phyloP scores from a whole-genome alignment of 345 rosid species.

The Combretum micranthum region DNA sequence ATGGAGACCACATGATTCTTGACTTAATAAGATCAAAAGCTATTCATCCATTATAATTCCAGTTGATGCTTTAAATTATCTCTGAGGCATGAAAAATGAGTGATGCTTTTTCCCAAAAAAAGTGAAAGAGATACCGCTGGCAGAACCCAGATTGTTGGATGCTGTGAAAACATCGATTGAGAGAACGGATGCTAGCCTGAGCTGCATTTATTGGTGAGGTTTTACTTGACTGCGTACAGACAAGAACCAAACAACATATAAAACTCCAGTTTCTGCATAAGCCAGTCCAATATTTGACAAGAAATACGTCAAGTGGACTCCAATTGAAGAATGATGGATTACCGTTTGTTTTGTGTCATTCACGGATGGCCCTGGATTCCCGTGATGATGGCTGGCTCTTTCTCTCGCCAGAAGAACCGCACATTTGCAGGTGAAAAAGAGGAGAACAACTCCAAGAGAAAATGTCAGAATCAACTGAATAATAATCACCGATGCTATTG shows the following conservation, averaged over 20 bases:
- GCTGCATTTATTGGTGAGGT: conserved; percentile 15
- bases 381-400: conserved; percentile 11
- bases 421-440: conserved; percentile 74
- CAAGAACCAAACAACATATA: not conserved
- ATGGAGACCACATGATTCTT: no score
- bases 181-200: conserved; percentile 19
- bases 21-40: no score
- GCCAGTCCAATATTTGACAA: not conserved
- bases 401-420: conserved; percentile 51
- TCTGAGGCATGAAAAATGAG: no score
- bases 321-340: conserved; percentile 8
- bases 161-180: conserved; percentile 15
- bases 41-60: no score
- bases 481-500: conserved; percentile 45
- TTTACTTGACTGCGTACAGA: conserved; percentile 14
- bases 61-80: no score
- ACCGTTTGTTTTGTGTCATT: conserved; percentile 20
- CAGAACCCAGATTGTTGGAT: conserved; percentile 12
- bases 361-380: conserved; percentile 2
- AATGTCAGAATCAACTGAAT: conserved; percentile 45
- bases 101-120: not conserved
- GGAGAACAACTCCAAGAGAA: conserved; percentile 45
- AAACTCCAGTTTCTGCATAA: not conserved
- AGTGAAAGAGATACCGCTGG: conserved; percentile 15
- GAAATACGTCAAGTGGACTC: not conserved